Base-by-base conservation (phyloP, 306 rosid species). In the Gastrolobium bilobum region DNA sequence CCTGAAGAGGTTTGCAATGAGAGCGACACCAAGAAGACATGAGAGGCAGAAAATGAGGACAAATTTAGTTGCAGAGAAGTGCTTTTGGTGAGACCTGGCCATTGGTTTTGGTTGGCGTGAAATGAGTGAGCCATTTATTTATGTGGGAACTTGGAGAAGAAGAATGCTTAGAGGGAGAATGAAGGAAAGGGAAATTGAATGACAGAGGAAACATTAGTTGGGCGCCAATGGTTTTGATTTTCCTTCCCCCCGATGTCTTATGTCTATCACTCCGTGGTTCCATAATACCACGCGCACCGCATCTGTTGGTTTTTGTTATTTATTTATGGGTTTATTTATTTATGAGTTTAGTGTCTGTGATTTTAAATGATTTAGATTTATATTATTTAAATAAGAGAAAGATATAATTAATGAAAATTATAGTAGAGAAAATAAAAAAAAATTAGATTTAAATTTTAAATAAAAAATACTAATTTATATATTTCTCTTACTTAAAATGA, bases 151-250 rank as follows among this genome's bases (percentile, higher is more conserved):
- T 34, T 30, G 7, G 67, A 48, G 53, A 26, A 66, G 48, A 42
- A 10, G 58, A 58, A 71, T 31, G 70, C 4, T 30, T 44, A 62
- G 60, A 4, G 4, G 64, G 62, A 26, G 44, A 15, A 64, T 6
- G 26, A 14, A 35, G 34, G 30, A 35, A 30, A 50, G 53, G 68
- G 50, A 46, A 54, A 38, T 33, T 4, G 10, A 44, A 2, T 20
- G 74, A 33, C 34, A 34, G 68, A 68, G 44, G 44, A 47, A 76
- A 73, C 75, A 68, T 67, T 14, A 79, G 81, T 82, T 75, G 84
- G 88, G 91, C 96, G 91, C 92, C 90, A 68, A 83, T 82, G 90
- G 94, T 90, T 78, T 67, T 42, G 3, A 10, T 7, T 11, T 9
- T 26, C 11, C 7, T 34, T 20, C 7, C 13, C 3, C 37, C 63